Base-by-base conservation (phyloP, 768 basidiomycete genomes). In the Hortiboletus flavorubellus region DNA sequence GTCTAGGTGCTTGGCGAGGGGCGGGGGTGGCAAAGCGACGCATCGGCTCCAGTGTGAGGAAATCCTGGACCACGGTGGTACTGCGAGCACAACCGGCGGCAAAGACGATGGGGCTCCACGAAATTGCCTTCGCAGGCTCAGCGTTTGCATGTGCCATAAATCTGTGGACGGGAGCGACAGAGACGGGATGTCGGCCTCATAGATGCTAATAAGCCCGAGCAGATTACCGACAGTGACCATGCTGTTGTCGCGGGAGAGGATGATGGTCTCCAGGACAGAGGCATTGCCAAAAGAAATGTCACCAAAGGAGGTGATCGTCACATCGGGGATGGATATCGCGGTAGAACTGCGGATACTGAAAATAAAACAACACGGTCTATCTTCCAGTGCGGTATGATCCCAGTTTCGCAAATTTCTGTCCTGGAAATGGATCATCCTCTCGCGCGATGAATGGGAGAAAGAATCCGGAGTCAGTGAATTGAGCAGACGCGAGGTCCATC, bases 131-230 rank as follows among this genome's bases (percentile, higher is more conserved):
- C 26, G 92, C 77, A 0, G 21, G 21, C 21, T 21, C 21, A 21
- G 82, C 84, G 59, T 88, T 85, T 47, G 75, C 73, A 60, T 87
- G 80, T 1, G 87, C 87, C 60, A 85, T 83, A 50, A 88, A 80
- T 49, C 76, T 79, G 53, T 75, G 73, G 5, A 71, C 57, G 1
- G 83, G 79, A 43, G 39, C 63, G 31, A 69, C 54, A 44, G 55
- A 38, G 29, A 59, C 55, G 43, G 46, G 38, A 38, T 15, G 6
- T 65, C 49, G 79, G 81, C 87, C 35, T 80, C 75, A 62, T 86
- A 90, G 5, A 89, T 70, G 52, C 76, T 81, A 42, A 91, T 69
- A 39, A 75, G 82, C 1, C 90, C 90, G 26, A 88, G 73, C 23
- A 74, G 70, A 64, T 91, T 86, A 2, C 91, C 90, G 2, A 72